phyloP scores from a whole-genome alignment of 352 stramenopile genomes.

The Globisporangium parvum region DNA sequence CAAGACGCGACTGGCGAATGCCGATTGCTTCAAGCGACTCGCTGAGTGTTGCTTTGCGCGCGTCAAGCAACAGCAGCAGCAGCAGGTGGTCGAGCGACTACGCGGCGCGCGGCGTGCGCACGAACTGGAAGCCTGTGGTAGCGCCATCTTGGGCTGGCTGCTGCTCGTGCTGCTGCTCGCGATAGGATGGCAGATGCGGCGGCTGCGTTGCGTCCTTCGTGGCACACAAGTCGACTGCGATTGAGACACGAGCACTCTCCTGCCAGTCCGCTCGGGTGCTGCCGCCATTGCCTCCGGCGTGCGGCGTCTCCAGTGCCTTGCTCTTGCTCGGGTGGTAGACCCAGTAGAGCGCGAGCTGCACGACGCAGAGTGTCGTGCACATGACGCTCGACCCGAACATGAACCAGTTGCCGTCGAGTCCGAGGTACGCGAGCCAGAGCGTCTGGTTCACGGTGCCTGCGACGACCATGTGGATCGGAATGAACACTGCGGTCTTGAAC shows the following conservation, averaged over 20 bases:
- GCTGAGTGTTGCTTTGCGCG: not conserved
- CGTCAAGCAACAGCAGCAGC: too few species aligned
- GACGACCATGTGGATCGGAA: conserved; percentile 45
- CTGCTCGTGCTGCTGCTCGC: not conserved
- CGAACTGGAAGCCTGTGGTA: conserved; percentile 1
- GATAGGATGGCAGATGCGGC: not conserved
- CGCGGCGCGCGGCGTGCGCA: conserved; percentile 1
- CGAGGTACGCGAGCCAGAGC: conserved; percentile 41
- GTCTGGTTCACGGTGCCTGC: conserved; percentile 33
- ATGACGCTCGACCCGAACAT: conserved; percentile 42
- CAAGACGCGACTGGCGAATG: not conserved
- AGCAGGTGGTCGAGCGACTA: not conserved
- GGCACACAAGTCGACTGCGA: conserved; percentile 5
- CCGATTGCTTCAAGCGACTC: too few species aligned
- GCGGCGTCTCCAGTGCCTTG: not conserved
- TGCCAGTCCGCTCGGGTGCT: not conserved
- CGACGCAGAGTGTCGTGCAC: conserved; percentile 27
- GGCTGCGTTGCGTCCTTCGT: not conserved
- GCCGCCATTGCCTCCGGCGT: not conserved
- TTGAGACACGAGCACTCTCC: conserved; percentile 4
- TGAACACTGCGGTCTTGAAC: conserved; percentile 33
- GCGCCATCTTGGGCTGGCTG: not conserved
- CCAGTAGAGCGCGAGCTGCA: conserved; percentile 33
- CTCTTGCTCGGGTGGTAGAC: conserved; percentile 29
- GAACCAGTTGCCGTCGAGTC: conserved; percentile 40